Base-by-base conservation (phyloP, 805 yeast species). In the Pichia cabralensis region DNA sequence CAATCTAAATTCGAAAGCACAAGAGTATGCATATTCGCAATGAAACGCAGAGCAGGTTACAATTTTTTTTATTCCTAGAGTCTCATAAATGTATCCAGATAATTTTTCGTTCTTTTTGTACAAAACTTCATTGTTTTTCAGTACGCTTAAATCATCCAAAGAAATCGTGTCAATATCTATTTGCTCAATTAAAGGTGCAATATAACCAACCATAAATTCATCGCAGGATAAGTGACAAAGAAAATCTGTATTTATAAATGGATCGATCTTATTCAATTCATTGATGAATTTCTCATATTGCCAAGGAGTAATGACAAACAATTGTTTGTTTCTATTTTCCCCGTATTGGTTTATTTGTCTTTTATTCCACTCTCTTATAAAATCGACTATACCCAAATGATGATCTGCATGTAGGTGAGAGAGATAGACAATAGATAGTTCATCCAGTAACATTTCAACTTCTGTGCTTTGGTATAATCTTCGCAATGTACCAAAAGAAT, bases 361-460 rank as follows among this genome's bases (percentile, higher is more conserved):
- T n/a, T 48, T 38, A 30, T 56, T 50, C 94, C 96, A 88, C 43
- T 73, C 74, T 25, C 65, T 63, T 19, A 92, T 63, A 4, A 92
- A 55, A 5, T 84, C 69, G 8, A 80, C 60, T 5, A 82, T 64
- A 1, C 99, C 99, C 27, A 92, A 60, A 55, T 89, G 96, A 54
- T 92, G 99, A 53, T 92, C 99, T 0, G 97, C 98, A 57, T 92
- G 99, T 47, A 89, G 63, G 62, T 92, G 99, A 46, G 94, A 80
- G 35, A 92, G 61, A 48, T 73, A 82, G 15, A 89, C 61, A 35
- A 83, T 38, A 22, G 69, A 61, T 38, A 88, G 57, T 47, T 88
- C 94, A 26, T 58, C 44, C 42, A 88, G 64, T 3, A 80, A 28
- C 34, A 17, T 29, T 2, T 49, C 47, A 2, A 63, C 42, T 13